A percentile compares a stretch with the other conserved stretches of the same genome.
Evolutionary conservation across 2,329 filamentous ascomycete species (phyloP).

Genomic region (Phaeophleospora eucalypticola): DNA sequence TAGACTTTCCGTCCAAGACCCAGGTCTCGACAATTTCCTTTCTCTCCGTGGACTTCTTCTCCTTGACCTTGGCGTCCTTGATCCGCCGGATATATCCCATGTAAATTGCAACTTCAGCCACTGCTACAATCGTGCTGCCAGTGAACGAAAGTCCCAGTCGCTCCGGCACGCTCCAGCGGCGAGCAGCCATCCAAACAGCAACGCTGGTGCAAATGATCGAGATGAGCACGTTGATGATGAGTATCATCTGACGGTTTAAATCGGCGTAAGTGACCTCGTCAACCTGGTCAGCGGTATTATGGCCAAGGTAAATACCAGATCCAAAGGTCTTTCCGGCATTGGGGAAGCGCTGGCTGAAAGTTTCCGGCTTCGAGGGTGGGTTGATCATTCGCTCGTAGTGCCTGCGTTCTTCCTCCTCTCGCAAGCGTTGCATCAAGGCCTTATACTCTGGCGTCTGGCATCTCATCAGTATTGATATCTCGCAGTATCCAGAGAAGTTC

Average conservation of each 20-base stretch:
- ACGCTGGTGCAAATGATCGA: conserved; percentile 76
- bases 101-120: conserved; percentile 76
- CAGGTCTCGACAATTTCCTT: conserved; percentile 69
- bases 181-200: conserved; percentile 72
- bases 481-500: not conserved
- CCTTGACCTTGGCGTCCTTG: conserved; percentile 61
- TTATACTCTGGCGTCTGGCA: conserved; percentile 73
- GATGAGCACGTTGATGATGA: conserved; percentile 86
- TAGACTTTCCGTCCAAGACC: conserved; percentile 46
- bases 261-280: conserved; percentile 68
- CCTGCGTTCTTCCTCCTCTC: conserved; percentile 74
- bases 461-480: conserved; percentile 10
- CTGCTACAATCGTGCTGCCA: conserved; percentile 64
- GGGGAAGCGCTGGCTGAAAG: conserved; percentile 58
- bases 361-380: conserved; percentile 52
- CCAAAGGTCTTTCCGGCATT: conserved; percentile 48
- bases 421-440: conserved; percentile 79
- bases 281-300: conserved; percentile 44
- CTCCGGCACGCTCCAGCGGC: conserved; percentile 70
- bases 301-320: conserved; percentile 6
- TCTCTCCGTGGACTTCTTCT: conserved; percentile 58
- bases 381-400: conserved; percentile 78
- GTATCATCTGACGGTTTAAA: conserved; percentile 72
- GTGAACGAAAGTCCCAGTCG: conserved; percentile 67
- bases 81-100: conserved; percentile 69